Evolutionary conservation across 2,329 filamentous ascomycete genomes (phyloP).

Genomic region (Calonectria hawksworthii): DNA sequence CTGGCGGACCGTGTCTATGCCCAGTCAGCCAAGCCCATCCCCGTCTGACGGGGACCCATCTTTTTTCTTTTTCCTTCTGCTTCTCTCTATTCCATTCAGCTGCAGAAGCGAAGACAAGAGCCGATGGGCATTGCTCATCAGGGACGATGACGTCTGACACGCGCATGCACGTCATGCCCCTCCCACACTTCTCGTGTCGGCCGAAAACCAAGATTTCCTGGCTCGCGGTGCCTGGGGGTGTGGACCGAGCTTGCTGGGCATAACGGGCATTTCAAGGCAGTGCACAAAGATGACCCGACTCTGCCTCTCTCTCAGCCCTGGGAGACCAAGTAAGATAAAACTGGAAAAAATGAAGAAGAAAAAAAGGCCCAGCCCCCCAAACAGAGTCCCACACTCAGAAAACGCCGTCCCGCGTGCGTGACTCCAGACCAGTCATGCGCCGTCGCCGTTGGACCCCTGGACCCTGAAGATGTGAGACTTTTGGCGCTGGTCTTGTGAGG

Average conservation of each 20-base stretch:
- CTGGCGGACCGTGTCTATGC: constrained; percentile 2
- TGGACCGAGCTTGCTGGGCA: not conserved
- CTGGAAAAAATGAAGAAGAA: not conserved
- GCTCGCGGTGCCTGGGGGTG: not conserved
- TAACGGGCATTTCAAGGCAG: not conserved
- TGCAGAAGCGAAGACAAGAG: not conserved
- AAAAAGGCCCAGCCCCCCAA: not conserved
- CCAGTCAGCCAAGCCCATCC: constrained; percentile 12
- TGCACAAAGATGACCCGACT: not conserved
- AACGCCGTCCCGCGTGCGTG: constrained; percentile 5
- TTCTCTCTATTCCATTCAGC: not conserved
- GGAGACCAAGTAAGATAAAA: not conserved
- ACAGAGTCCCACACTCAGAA: not conserved
- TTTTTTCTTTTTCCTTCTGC: not conserved
- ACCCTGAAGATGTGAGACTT: constrained; percentile 31
- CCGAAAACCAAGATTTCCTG: constrained; percentile 45
- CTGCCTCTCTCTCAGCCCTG: constrained; percentile 4
- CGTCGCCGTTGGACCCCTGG: constrained; percentile 35
- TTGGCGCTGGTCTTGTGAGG: constrained; percentile 24
- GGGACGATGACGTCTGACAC: constrained; percentile 44
- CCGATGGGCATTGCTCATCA: constrained; percentile 31
- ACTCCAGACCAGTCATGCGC: constrained; percentile 30
- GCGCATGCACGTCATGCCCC: constrained; percentile 45
- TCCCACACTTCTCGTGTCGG: constrained; percentile 13
- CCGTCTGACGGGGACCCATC: not conserved